A percentile compares a stretch with the other conserved stretches of the same genome.
Conservation (phyloP, 2,329 filamentous ascomycete genomes). For the Orbilia oligospora region DNA sequence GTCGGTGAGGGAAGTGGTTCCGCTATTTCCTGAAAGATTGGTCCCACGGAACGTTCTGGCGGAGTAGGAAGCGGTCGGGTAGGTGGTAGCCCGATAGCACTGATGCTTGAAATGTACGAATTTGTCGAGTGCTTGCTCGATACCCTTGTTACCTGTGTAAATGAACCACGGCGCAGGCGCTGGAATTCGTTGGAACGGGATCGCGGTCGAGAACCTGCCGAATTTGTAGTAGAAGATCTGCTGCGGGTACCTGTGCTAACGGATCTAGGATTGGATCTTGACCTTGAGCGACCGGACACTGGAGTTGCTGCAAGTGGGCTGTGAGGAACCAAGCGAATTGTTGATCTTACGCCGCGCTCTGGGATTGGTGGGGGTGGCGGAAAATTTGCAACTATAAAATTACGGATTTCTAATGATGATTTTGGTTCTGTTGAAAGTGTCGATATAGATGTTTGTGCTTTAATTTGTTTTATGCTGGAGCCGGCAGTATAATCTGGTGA, state of each 20-base stretch:
- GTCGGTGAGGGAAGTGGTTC: slow-evolving; percentile 35
- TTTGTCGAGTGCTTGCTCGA: slow-evolving; percentile 51
- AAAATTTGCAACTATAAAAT: slow-evolving; percentile 59
- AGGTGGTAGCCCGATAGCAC: slow-evolving; percentile 57
- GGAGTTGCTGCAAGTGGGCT: slow-evolving; percentile 55
- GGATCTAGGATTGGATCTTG: slow-evolving; percentile 52
- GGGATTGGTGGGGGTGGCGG: slow-evolving; percentile 59
- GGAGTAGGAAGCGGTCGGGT: slow-evolving; percentile 56
- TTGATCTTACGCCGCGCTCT: slow-evolving; percentile 49
- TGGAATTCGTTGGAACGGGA: slow-evolving; percentile 50
- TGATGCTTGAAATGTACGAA: slow-evolving; percentile 57
- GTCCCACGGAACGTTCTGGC: slow-evolving; percentile 45
- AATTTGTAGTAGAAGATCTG: slow-evolving; percentile 56
- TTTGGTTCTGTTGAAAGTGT: slow-evolving; percentile 51
- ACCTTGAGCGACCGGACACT: slow-evolving; percentile 56
- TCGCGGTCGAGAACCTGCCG: slow-evolving; percentile 54
- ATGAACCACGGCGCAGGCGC: slow-evolving; percentile 52
- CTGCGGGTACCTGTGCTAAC: slow-evolving; percentile 55
- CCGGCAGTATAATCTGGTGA: slow-evolving; percentile 53
- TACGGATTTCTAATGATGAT: slow-evolving; percentile 49
- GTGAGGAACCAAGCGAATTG: slow-evolving; percentile 59
- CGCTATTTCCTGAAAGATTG: slow-evolving; percentile 37
- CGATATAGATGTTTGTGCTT: slow-evolving; percentile 43
- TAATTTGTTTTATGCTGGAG: slow-evolving; percentile 44
- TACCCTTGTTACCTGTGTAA: slow-evolving; percentile 49